Percentiles rank a stretch among this genome's conserved stretches.
Conservation (phyloP, 2,329 filamentous ascomycete species). For the Aureobasidium sp. region DNA sequence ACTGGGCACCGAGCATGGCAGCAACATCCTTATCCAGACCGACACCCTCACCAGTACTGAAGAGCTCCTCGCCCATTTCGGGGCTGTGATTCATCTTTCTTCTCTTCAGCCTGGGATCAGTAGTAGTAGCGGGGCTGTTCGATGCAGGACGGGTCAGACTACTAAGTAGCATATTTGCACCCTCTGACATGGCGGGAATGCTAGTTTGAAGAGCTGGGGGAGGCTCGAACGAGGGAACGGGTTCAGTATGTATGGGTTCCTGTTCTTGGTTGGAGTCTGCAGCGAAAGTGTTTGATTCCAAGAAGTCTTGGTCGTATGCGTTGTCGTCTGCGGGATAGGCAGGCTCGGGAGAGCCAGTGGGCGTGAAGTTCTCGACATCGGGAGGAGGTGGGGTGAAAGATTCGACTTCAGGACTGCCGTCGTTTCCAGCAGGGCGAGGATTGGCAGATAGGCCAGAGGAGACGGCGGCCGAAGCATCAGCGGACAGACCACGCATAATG, state of each 20-base stretch:
- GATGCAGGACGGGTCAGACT: slow-evolving; percentile 22
- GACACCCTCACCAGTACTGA: slow-evolving; percentile 17
- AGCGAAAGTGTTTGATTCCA: slow-evolving; percentile 16
- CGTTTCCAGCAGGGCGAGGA: slow-evolving; percentile 15
- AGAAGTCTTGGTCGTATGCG: slow-evolving; percentile 11
- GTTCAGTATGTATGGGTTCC: slow-evolving; percentile 23
- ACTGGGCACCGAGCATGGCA: slow-evolving; percentile 16
- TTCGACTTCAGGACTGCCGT: slow-evolving; percentile 32
- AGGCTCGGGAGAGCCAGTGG: slow-evolving; percentile 50
- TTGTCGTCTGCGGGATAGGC: slow-evolving; percentile 20
- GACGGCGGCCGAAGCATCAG: slow-evolving; percentile 3
- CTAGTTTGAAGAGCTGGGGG: slow-evolving; percentile 18
- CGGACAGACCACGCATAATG: slow-evolving; percentile 76
- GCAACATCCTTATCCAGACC: slow-evolving; percentile 17
- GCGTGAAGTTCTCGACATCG: slow-evolving; percentile 78
- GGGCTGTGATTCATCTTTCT: slow-evolving; percentile 27
- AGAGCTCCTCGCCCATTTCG: slow-evolving; percentile 25
- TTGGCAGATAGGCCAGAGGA: slow-evolving; percentile 22
- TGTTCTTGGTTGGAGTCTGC: slow-evolving; percentile 21
- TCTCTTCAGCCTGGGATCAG: slow-evolving; percentile 29
- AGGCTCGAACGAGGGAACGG: slow-evolving; percentile 23
- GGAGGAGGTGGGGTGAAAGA: slow-evolving; percentile 60
- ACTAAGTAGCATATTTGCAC: slow-evolving; percentile 22
- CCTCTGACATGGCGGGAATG: slow-evolving; percentile 5
- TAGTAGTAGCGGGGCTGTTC: slow-evolving; percentile 10